Base-by-base conservation (phyloP, 1,284 basidiomycete genomes). In the Tylopilus sp. region DNA sequence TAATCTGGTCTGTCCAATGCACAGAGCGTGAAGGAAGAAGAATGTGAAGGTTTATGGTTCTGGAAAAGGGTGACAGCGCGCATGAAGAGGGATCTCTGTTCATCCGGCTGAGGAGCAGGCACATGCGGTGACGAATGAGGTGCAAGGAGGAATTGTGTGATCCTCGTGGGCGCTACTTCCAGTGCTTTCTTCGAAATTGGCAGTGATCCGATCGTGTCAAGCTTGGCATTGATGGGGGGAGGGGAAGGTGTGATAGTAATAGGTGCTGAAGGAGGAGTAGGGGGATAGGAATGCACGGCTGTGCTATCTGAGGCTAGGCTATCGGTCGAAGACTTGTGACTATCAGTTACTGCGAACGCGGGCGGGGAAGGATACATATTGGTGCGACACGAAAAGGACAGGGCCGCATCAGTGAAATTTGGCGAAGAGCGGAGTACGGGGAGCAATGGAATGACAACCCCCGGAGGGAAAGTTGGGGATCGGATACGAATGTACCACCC, bases 401-500 rank as follows among this genome's bases (percentile, higher is more conserved):
- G 68, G 1, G 84, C 77, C 2, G 77, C 82, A 10, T 85, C 84
- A 2, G 71, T 64, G 52, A 82, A 74, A 56, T 82, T 75, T 0
- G 77, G 76, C 0, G 81, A 79, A 12, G 70, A 69, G 29, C 69
- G 67, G 1, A 82, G 72, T 0, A 86, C 70, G 6, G 86, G 83
- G 7, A 74, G 67, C 16, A 89, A 67, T 1, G 82, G 74, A 34
- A 89, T 86, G 59, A 77, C 84, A 15, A 78, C 72, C 5, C 78
- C 80, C 15, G 78, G 77, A 1, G 82, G 82, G 53, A 86, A 86
- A 6, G 71, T 61, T 0, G 86, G 86, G 1, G 84, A 71, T 18
- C 83, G 76, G 18, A 90, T 69, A 41, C 83, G 82, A 53, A 90
- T 81, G 64, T 89, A 89, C 87, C 87, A 90, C 21, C 87, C 87